Base-by-base conservation (phyloP, 441 rosid genomes). In the Flueggea neowawraea region DNA sequence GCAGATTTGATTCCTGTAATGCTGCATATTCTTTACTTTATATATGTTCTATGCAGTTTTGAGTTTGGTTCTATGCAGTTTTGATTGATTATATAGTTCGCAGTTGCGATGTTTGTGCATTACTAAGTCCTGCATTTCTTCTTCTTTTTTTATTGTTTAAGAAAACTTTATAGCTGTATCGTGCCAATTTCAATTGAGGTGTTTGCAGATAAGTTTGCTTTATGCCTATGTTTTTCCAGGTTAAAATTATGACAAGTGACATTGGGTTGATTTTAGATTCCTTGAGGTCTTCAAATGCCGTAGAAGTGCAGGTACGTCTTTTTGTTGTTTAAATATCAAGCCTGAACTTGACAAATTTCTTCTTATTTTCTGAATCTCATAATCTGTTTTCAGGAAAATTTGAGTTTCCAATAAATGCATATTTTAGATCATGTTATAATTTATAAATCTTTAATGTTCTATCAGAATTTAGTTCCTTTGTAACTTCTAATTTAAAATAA, bases 251-350 rank as follows among this genome's bases (percentile, higher is more conserved):
- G 78, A 90, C 97, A 1, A 75, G 80, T 53, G 75, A 70, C 53
- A 74, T 82, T 67, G 86, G 75, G 67, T 64, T 78, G 36, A 84
- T 90, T 65, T 69, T 83, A 79, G 88, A 86, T 28, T 85, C 91
- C 63, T 61, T 88, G 33, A 88, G 75, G 75, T 59, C 67, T 60
- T 91, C 96, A 48, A 65, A 78, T 33, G 43, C 62, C 60, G 81
- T 72, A 61, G 76, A 90, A 84, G 83, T 91, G 39, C 89, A 90
- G 93, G 97, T 88, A 82, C 44, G 32, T 52, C 55, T 0, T 47
- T 47, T 47, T 47, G 12, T 12, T 47, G 50, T 47, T 47, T 14
- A 10, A 47, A 10, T 47, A 9, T 12, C 12, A 4, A 47, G 50
- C n/a, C 12, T 10, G n/a, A 47, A 47, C 14, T 2, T 14, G n/a